Base-by-base conservation (phyloP, 176 grass and related monocot genomes). In the Microstegium vimineum region DNA sequence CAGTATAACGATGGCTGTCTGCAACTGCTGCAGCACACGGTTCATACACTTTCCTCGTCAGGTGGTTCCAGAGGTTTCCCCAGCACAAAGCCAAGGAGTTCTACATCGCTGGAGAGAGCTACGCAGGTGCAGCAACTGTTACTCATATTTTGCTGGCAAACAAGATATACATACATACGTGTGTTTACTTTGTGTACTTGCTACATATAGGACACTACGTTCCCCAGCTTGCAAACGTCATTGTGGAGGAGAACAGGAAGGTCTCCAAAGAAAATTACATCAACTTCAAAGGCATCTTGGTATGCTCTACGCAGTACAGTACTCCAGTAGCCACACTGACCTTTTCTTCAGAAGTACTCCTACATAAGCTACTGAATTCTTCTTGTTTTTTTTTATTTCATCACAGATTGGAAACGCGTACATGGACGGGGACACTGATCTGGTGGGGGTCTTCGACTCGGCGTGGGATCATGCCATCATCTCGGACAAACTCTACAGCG, bases 21-120 rank as follows among this genome's bases (percentile, higher is more conserved):
- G 46, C 12, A 16, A 34, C 13, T 15, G 72, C 42, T 66, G 38
- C 81, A 97, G 91, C 91, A 61, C 65, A 73, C 26, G 94, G 88
- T 69, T 87, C 91, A 8, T 97, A 97, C 11, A 43, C 54, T 20
- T 97, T 97, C 68, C 81, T 97, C 41, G 77, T 93, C 57, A 87
- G 87, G 73, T 97, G 91, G 94, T 89, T 97, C 31, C 86, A 93
- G 78, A 89, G 83, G 76, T 97, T 97, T 52, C 87, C 87, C n/a
- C 88, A 89, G 57, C 75, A 85, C 81, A 93, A 90, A 75, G 75
- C 31, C 43, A 75, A 87, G 51, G 87, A 93, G 36, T 93, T 90
- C 34, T 93, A 90, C 73, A 93, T 93, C 9, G 41, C 88, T 8
- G 91, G 91, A 79, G 85, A 93, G 85, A 93, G 88, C n/a, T 93